These are phyloP conservation scores for Colletotrichum cereale DNA, from an alignment of 2,329 filamentous ascomycete genomes.

Conservation along the genomic window DNA sequence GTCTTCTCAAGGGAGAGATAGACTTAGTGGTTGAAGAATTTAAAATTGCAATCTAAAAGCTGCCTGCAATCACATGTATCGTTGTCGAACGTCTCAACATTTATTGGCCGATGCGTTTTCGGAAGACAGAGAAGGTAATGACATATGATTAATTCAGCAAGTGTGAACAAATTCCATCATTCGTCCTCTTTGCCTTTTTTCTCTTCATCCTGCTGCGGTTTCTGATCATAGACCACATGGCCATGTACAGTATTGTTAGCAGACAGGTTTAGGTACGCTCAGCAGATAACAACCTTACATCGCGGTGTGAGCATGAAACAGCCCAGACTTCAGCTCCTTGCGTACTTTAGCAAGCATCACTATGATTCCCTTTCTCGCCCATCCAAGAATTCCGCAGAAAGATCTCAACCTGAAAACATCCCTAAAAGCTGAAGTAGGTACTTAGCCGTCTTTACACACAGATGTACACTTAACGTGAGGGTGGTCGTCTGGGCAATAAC, in stretches of 20 bases:
- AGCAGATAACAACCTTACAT: slow-evolving; percentile 30
- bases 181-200: neutral
- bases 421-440: slow-evolving; percentile 38
- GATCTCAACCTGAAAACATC: slow-evolving; percentile 44
- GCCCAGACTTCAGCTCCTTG: slow-evolving; percentile 45
- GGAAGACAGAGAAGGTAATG: neutral
- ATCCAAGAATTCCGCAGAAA: slow-evolving; percentile 48
- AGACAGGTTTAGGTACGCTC: rapidly evolving
- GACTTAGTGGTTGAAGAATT: no score
- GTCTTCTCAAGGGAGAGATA: neutral
- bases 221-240: slow-evolving; percentile 39
- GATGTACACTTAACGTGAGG: no score
- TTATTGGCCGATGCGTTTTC: neutral
- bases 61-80: no score
- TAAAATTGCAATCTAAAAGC: no score
- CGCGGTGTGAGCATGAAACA: slow-evolving; percentile 44
- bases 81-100: neutral
- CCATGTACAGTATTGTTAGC: slow-evolving; percentile 6
- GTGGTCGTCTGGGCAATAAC: no score
- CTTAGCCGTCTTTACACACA: no score
- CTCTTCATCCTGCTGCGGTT: neutral
- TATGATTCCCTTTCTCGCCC: slow-evolving; percentile 46
- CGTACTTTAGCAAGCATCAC: slow-evolving; percentile 46
- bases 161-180: neutral
- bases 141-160: neutral